Conservation (phyloP, 331 rosid genomes). For the Saraca asoca region DNA sequence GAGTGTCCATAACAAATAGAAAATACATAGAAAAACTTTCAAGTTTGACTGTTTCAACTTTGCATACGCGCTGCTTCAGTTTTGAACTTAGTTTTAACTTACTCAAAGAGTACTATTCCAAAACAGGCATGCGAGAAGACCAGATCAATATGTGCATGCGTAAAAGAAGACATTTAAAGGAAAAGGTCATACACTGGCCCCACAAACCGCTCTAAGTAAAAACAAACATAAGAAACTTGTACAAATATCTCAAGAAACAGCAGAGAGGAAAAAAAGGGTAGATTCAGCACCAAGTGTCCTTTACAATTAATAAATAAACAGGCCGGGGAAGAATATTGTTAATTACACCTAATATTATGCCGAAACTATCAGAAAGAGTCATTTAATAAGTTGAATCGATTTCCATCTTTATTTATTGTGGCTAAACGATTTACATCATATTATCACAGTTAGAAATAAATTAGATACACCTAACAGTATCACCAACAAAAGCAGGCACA, state of each 20-base stretch:
- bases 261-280: constrained; percentile 16
- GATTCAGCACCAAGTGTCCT: neutral
- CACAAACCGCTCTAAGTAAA: constrained; percentile 29
- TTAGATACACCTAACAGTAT: too few species aligned
- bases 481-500: constrained; percentile 1
- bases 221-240: constrained; percentile 18
- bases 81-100: constrained; percentile 7
- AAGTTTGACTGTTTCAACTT: constrained; percentile 30
- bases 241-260: neutral
- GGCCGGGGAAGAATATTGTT: too few species aligned
- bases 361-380: too few species aligned
- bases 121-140: neutral
- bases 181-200: constrained; percentile 21
- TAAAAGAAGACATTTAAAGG: neutral
- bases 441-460: too few species aligned
- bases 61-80: constrained; percentile 7
- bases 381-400: too few species aligned
- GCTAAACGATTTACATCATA: too few species aligned
- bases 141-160: constrained; percentile 9
- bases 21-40: constrained; percentile 19
- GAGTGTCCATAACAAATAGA: constrained; percentile 21
- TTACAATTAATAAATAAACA: constrained; percentile 10
- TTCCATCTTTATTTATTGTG: too few species aligned
- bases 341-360: too few species aligned
- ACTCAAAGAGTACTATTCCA: constrained; percentile 16